Evolutionary conservation across 768 basidiomycete genomes (phyloP).

Genomic region (Astraeus odoratus): DNA sequence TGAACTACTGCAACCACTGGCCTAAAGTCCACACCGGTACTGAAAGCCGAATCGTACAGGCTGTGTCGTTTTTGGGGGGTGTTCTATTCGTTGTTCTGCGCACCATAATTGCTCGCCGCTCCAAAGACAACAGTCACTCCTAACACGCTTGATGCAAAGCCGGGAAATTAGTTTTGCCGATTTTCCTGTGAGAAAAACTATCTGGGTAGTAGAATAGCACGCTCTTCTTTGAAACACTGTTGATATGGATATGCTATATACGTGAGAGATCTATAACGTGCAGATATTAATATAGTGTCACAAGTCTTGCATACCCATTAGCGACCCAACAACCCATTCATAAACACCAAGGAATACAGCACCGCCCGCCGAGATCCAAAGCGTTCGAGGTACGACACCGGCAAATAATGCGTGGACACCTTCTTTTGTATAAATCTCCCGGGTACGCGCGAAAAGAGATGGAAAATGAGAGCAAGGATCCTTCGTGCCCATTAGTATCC

Average conservation of each 20-base stretch:
- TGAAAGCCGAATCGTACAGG: not conserved
- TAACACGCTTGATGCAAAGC: too few relatives aligned
- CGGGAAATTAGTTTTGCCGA: too few relatives aligned
- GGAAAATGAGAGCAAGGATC: slow-evolving; percentile 44
- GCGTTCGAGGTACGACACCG: slow-evolving; percentile 83
- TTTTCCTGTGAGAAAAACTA: too few relatives aligned
- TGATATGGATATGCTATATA: too few relatives aligned
- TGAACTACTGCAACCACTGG: slow-evolving; percentile 8
- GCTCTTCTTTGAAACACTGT: too few relatives aligned
- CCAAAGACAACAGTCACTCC: too few relatives aligned
- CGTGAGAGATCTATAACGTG: not conserved
- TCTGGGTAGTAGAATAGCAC: too few relatives aligned
- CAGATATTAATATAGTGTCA: not conserved
- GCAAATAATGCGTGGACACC: slow-evolving; percentile 74
- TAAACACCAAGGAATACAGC: slow-evolving; percentile 98
- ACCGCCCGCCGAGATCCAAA: slow-evolving; percentile 96
- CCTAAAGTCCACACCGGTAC: too few relatives aligned
- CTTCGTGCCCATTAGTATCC: slow-evolving; percentile 26
- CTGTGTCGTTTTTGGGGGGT: not conserved
- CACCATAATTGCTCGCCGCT: not conserved
- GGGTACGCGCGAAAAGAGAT: slow-evolving; percentile 49
- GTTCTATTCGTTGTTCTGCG: slow-evolving; percentile 1
- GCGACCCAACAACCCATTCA: slow-evolving; percentile 62
- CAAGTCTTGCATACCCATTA: slow-evolving; percentile 24
- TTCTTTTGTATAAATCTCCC: slow-evolving; percentile 63